Evolutionary conservation across 2,329 filamentous ascomycete genomes (phyloP), one percentile per base, ranked within the genome.

Genomic region (Ascochyta viciae-villosae): DNA sequence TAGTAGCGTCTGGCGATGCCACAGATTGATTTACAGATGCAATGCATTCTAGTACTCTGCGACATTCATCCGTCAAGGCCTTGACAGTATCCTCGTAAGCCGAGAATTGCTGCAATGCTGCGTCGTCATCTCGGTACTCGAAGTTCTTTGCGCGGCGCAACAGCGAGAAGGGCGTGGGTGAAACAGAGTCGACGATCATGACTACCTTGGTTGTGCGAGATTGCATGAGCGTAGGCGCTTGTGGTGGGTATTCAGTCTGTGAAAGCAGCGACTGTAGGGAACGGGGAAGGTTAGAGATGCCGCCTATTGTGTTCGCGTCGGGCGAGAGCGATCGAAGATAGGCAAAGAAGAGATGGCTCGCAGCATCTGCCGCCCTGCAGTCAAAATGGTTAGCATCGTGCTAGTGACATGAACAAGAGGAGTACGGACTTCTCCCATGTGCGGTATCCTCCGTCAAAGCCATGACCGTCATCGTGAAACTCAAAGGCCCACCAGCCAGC

Each of bases 401-500:
- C 15, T 23, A 24, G 29, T 22, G 16, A 34, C 16, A 13, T 19
- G 8, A 6, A 19, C 13, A 15, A 23, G 23, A 23, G 45, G 45
- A 45, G 45, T 35, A 72, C 85, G 76, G 80, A 93, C 89, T 81
- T 88, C 65, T 89, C 82, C 93, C 95, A 99, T 40, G 87, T 86
- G 71, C 90, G 91, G 77, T 99, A 99, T 50, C 94, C 93, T 37
- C 91, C 91, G 65, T 98, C 95, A 67, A 99, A 99, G 15, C 95
- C 95, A 73, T 90, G 94, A 38, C 90, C 90, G 6, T 87, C 87
- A 73, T 98, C 93, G 42, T 83, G 85, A 64, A 96, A 91, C 70
- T 97, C 94, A 74, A 99, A 99, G 1, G 94, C 92, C 95, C 95
- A 99, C 95, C 95, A 99, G 41, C 93, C 92, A 37, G 94, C 95